phyloP scores from a whole-genome alignment of 352 stramenopile genomes.

The Phytophthora quininea region DNA sequence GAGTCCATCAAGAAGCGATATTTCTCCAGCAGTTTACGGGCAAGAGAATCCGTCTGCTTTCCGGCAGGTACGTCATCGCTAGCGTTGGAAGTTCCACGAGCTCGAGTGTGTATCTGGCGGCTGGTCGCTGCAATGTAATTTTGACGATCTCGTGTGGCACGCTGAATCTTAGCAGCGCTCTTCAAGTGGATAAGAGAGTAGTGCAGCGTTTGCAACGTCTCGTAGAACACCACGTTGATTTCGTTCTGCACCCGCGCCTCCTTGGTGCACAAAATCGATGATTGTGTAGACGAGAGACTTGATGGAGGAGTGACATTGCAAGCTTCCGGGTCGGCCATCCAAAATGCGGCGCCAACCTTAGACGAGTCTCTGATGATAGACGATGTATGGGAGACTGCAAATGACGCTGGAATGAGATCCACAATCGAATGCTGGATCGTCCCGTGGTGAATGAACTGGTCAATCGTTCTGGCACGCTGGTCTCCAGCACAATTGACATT shows the following conservation, averaged over 20 bases:
- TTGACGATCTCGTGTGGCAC: conserved; percentile 17
- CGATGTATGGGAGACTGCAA: conserved; percentile 36
- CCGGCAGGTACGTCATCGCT: conserved; percentile 31
- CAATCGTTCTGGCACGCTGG: conserved; percentile 58
- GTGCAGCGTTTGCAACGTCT: conserved; percentile 68
- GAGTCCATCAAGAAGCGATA: conserved; percentile 75
- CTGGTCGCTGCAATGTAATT: conserved; percentile 36
- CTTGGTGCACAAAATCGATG: conserved; percentile 47
- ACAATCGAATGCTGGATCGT: conserved; percentile 55
- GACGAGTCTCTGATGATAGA: conserved; percentile 23
- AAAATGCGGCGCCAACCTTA: conserved; percentile 41
- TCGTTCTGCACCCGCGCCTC: conserved; percentile 71
- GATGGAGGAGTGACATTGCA: conserved; percentile 24
- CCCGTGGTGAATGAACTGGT: conserved; percentile 61
- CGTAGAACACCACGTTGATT: conserved; percentile 74
- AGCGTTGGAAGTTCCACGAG: conserved; percentile 5
- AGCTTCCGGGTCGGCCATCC: conserved; percentile 40
- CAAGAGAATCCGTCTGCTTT: conserved; percentile 43
- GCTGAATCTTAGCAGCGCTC: conserved; percentile 32
- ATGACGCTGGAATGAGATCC: conserved; percentile 59
- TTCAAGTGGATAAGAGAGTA: conserved; percentile 63
- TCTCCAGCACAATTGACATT: conserved; percentile 32
- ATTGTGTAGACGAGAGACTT: conserved; percentile 39
- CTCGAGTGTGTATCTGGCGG: conserved; percentile 11
- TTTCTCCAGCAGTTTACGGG: conserved; percentile 60